Evolutionary conservation across 306 rosid genomes (phyloP), one percentile per base, ranked within the genome.

Genomic region (Castanea crenata): DNA sequence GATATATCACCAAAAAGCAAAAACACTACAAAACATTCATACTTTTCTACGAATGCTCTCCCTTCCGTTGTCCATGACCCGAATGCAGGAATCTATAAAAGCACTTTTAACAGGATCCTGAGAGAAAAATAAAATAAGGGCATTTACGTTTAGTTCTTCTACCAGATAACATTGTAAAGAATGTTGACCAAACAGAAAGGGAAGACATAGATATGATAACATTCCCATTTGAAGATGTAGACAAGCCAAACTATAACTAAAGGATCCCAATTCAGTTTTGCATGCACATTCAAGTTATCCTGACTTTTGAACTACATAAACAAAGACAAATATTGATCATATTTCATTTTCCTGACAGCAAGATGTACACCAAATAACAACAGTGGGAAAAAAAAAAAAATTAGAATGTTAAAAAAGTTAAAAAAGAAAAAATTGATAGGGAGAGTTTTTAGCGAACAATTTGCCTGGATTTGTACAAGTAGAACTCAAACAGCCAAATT

Each of bases 51-150:
- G 78, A 71, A 87, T 82, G 69, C 86, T 89, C 75, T 90, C 97
- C 80, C 93, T 91, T 83, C 98, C 98, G 63, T 92, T 81, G 82
- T 94, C 98, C 4, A 85, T 86, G 72, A 87, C 96, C 18, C 96
- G 91, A 79, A 92, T 87, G 73, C 81, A 80, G 68, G 89, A 86
- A 75, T 94, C 98, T 74, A 92, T 91, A 73, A 91, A 75, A 57
- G 97, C 97, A 86, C 94, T 90, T 85, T 89, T 89, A 75, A 80
- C 73, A 21, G 98, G 90, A 78, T 88, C 92, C 98, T 94, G 94
- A 59, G 7, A 67, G 19, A 18, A 18, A 82, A 83, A 78, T 61
- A 11, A 27, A 34, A 67, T 23, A 34, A 57, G 16, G 83, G 51
- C 18, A 46, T 18, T 12, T n/a, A 77, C 27, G 3, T 32, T n/a